Evolutionary conservation across 257 asterid species (phyloP).

Genomic region (Ehretia macrophylla): DNA sequence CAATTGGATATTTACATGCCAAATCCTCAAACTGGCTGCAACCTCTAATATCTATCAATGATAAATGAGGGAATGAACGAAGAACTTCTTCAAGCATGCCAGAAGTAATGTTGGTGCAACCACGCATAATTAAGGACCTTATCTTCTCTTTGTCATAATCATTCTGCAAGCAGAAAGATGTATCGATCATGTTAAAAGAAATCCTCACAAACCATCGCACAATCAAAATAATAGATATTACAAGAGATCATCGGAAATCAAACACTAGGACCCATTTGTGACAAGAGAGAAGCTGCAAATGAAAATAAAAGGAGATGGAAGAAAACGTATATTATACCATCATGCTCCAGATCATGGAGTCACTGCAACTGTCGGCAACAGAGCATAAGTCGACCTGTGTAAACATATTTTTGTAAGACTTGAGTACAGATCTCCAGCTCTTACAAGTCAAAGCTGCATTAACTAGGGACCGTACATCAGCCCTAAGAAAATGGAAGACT

Average conservation of each 20-base stretch:
- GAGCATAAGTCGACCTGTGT: slow-evolving; percentile 69
- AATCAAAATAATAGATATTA: background rate
- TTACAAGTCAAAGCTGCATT: slow-evolving; percentile 81
- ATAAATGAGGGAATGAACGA: slow-evolving; percentile 51
- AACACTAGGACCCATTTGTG: background rate
- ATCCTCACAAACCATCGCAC: background rate
- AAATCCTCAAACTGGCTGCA: slow-evolving; percentile 85
- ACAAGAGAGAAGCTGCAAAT: background rate
- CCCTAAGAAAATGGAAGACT: slow-evolving; percentile 84
- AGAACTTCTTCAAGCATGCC: slow-evolving; percentile 76
- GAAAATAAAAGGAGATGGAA: background rate
- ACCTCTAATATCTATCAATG: slow-evolving; percentile 82
- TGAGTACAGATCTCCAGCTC: slow-evolving; percentile 77
- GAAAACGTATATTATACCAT: slow-evolving; percentile 45
- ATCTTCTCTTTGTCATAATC: slow-evolving; percentile 69
- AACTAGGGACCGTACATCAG: slow-evolving; percentile 70
- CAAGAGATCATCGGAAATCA: background rate
- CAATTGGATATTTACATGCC: slow-evolving; percentile 67
- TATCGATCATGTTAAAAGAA: slow-evolving; percentile 7
- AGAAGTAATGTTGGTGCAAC: slow-evolving; percentile 69
- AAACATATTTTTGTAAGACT: slow-evolving; percentile 54
- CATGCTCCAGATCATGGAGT: slow-evolving; percentile 50
- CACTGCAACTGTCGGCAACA: slow-evolving; percentile 58
- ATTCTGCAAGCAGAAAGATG: slow-evolving; percentile 50
- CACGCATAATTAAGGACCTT: slow-evolving; percentile 67